phyloP scores from a whole-genome alignment of 805 yeast genomes.

The Cyberlindnera petersonii region DNA sequence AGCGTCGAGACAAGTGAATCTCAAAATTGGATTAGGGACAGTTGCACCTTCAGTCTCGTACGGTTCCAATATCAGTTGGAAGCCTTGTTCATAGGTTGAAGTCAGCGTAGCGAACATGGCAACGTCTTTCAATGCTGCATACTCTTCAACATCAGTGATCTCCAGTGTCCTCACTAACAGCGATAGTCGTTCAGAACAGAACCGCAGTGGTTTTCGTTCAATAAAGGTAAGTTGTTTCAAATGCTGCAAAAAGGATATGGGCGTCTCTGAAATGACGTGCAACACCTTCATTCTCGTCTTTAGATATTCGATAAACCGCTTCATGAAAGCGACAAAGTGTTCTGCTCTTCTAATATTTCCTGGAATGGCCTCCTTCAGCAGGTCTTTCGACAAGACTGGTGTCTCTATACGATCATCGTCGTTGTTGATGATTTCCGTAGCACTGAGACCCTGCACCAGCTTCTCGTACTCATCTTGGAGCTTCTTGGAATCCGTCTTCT shows the following conservation, averaged over 20 bases:
- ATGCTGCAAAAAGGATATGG: constrained; percentile 87
- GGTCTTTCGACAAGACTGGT: constrained; percentile 82
- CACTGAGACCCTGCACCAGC: constrained; percentile 84
- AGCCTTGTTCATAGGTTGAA: constrained; percentile 92
- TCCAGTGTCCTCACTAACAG: constrained; percentile 86
- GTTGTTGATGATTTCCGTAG: constrained; percentile 63
- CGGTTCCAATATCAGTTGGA: constrained; percentile 88
- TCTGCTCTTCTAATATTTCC: constrained; percentile 97
- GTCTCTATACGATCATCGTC: constrained; percentile 72
- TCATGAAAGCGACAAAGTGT: constrained; percentile 89
- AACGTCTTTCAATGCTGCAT: constrained; percentile 87
- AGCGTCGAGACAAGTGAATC: constrained; percentile 94
- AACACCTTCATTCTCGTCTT: constrained; percentile 97
- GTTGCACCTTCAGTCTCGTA: constrained; percentile 90
- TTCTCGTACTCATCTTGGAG: constrained; percentile 88
- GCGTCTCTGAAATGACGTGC: constrained; percentile 97
- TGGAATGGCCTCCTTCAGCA: constrained; percentile 89
- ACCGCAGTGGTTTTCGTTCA: constrained; percentile 85
- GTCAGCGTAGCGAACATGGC: constrained; percentile 96
- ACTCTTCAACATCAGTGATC: constrained; percentile 83
- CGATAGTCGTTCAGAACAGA: constrained; percentile 89
- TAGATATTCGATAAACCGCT: constrained; percentile 88
- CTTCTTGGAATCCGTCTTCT: constrained; percentile 74
- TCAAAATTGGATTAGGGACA: constrained; percentile 92
- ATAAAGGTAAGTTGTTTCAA: constrained; percentile 89